Conservation (phyloP, 2,329 filamentous ascomycete genomes). For the Phoma sp. region DNA sequence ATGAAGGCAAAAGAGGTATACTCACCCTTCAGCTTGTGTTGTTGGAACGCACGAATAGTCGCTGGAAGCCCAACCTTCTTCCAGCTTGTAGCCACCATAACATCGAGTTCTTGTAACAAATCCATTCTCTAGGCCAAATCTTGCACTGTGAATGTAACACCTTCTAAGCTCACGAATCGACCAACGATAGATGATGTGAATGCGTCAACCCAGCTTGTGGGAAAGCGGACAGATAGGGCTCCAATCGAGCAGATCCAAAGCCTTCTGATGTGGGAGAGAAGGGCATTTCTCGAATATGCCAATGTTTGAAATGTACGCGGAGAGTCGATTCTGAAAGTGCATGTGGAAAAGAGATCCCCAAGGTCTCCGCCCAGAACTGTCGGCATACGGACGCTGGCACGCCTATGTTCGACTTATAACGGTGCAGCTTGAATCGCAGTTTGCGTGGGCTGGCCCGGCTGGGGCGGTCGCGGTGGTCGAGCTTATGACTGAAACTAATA, state of each 20-base stretch:
- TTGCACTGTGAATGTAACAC: not conserved
- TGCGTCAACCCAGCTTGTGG: too few relatives aligned
- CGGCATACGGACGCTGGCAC: not conserved
- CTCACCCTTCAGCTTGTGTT: constrained; percentile 1
- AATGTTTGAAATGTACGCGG: not conserved
- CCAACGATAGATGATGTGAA: not conserved
- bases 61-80: not conserved
- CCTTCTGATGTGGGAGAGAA: not conserved
- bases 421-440: too few relatives aligned
- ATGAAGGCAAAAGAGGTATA: not conserved
- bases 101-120: too few relatives aligned
- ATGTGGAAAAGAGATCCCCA: not conserved
- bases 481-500: too few relatives aligned
- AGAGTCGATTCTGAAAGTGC: not conserved
- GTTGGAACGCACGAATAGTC: not conserved
- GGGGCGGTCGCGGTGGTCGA: too few relatives aligned
- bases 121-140: too few relatives aligned
- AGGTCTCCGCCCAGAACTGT: constrained; percentile 2
- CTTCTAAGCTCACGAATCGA: not conserved
- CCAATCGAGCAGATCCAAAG: not conserved
- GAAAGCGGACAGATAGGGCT: not conserved
- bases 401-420: too few relatives aligned
- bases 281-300: not conserved
- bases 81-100: too few relatives aligned
- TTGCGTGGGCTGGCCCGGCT: too few relatives aligned